phyloP scores from a whole-genome alignment of 2,329 filamentous ascomycete species.

The Paecilomyces dactylethromorphus region DNA sequence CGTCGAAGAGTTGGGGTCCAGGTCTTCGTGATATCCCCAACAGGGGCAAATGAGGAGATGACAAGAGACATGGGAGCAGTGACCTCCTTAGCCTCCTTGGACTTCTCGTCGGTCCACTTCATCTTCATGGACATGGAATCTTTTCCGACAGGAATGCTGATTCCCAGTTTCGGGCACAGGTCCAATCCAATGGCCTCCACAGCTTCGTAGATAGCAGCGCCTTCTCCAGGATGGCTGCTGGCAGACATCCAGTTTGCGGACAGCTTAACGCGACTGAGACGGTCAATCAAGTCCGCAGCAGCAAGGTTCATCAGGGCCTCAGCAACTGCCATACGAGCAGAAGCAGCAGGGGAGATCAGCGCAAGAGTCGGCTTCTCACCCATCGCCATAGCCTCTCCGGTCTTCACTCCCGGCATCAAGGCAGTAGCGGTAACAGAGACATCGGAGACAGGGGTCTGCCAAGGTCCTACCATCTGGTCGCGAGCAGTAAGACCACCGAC shows the following conservation, averaged over 20 bases:
- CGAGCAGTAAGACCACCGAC: slow-evolving; percentile 83
- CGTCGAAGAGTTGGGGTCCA: slow-evolving; percentile 89
- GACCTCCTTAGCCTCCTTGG: slow-evolving; percentile 68
- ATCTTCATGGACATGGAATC: slow-evolving; percentile 99
- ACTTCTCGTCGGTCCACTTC: slow-evolving; percentile 72
- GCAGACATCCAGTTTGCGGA: slow-evolving; percentile 99
- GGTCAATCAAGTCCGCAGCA: slow-evolving; percentile 66
- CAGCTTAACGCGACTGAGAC: slow-evolving; percentile 72
- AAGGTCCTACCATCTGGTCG: slow-evolving; percentile 94
- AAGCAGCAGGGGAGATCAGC: slow-evolving; percentile 81
- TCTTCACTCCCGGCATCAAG: slow-evolving; percentile 63
- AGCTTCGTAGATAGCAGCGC: slow-evolving; percentile 85
- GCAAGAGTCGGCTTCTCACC: slow-evolving; percentile 87
- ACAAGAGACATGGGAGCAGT: slow-evolving; percentile 87
- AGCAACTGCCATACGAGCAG: slow-evolving; percentile 91
- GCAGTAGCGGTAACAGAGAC: slow-evolving; percentile 87
- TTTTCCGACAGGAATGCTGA: slow-evolving; percentile 94
- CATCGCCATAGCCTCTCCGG: slow-evolving; percentile 96
- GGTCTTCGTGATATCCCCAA: slow-evolving; percentile 73
- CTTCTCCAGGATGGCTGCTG: slow-evolving; percentile 87
- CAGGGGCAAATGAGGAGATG: slow-evolving; percentile 83
- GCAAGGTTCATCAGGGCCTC: slow-evolving; percentile 91
- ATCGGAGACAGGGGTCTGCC: slow-evolving; percentile 91
- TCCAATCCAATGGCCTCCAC: slow-evolving; percentile 91
- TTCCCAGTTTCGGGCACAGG: slow-evolving; percentile 79